Percentiles rank a stretch among this genome's conserved stretches.
phyloP scores from a whole-genome alignment of 768 basidiomycete species.

The Sarcomyxa edulis region DNA sequence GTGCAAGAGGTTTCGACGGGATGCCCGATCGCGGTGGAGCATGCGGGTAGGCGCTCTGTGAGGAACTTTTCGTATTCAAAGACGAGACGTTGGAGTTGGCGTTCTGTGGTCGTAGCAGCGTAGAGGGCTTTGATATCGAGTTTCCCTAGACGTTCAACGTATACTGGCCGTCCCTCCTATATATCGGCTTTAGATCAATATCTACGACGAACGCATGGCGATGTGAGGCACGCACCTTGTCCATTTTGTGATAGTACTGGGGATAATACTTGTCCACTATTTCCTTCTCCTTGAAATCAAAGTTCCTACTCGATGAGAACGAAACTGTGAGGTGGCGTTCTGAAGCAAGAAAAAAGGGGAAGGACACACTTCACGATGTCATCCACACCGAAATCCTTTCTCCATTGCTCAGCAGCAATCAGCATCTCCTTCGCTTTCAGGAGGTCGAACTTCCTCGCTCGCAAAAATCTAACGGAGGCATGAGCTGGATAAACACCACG shows the following conservation, averaged over 20 bases:
- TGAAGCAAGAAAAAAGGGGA: background rate
- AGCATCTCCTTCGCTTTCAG: constrained; percentile 82
- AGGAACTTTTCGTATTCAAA: constrained; percentile 91
- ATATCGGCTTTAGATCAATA: background rate
- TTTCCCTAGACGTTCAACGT: constrained; percentile 89
- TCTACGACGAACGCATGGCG: background rate
- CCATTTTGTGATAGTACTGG: constrained; percentile 93
- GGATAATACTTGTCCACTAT: constrained; percentile 92
- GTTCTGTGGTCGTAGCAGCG: constrained; percentile 75
- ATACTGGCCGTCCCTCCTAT: constrained; percentile 92
- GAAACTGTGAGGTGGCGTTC: background rate
- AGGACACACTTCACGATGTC: constrained; percentile 58
- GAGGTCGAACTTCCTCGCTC: constrained; percentile 92
- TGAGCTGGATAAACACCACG: background rate
- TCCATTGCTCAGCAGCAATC: constrained; percentile 78
- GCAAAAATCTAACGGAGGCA: constrained; percentile 59
- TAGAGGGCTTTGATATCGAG: constrained; percentile 86
- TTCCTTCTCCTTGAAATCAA: constrained; percentile 78
- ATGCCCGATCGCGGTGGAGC: constrained; percentile 65
- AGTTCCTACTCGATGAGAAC: constrained; percentile 57
- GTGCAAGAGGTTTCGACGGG: constrained; percentile 97
- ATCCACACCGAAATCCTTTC: constrained; percentile 79
- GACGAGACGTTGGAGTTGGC: constrained; percentile 85
- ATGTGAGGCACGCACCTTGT: constrained; percentile 55
- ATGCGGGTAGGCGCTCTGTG: constrained; percentile 74